Base-by-base conservation (phyloP, 805 yeast species). In the Schwanniomyces sp. region DNA sequence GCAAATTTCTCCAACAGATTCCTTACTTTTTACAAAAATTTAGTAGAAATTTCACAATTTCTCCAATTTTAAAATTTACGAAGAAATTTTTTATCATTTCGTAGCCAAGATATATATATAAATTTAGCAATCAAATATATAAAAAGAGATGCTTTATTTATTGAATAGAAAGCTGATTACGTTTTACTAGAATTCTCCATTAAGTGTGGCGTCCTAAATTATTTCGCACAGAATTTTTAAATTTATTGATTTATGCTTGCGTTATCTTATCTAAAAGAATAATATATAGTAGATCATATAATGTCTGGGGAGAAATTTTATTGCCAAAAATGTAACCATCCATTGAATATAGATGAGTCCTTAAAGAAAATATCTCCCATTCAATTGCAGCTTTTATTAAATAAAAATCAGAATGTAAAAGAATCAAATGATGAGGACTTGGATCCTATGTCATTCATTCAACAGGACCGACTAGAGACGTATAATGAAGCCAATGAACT, bases 261-360 rank as follows among this genome's bases (percentile, higher is more conserved):
- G 27, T 37, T 37, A 37, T 37, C 40, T 37, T 18, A 37, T 37
- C 40, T 18, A 37, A 12, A 11, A 7, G 17, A 14, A 11, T 14
- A 16, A 11, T 21, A 29, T 29, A 11, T 3, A 11, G 4, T 11
- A n/a, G 14, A 29, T 29, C 14, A 9, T n/a, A 40, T 12, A 6
- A 50, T 50, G 53, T 28, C 51, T 8, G 48, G 47, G 34, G 32
- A 37, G 17, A 9, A 28, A 5, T 61, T 68, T 47, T 49, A 58
- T 24, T 86, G 94, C 64, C 87, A 81, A 58, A 67, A 81, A 54
- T 86, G 92, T 62, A 74, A 79, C 48, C 70, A 79, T 17, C 86
- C 88, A 1, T 58, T 86, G 28, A 59, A 62, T 10, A 64, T 85
- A 5, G 88, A 86, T 59, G 75, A 75, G 10, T 78, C 89, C 0